Evolutionary conservation across 345 rosid species (phyloP).

Genomic region (Limnanthes douglasii): DNA sequence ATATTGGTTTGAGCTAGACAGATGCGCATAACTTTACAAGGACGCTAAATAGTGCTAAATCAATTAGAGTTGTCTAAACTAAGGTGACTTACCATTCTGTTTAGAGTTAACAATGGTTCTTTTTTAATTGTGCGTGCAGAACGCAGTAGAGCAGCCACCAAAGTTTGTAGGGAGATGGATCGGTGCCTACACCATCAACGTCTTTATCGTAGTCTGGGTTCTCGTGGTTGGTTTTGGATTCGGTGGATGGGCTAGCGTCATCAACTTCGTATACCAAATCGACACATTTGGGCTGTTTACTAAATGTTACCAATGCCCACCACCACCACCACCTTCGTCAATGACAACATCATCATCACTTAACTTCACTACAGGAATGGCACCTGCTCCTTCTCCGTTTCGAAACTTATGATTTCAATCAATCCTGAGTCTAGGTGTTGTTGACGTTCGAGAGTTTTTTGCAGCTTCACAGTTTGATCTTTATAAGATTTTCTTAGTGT

Average conservation of each 20-base stretch:
- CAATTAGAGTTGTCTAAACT: too few species aligned
- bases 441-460: too few species aligned
- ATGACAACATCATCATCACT: slow-evolving; percentile 11
- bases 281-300: slow-evolving; percentile 95
- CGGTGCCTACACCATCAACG: slow-evolving; percentile 65
- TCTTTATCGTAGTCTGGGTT: slow-evolving; percentile 86
- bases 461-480: too few species aligned
- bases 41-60: too few species aligned
- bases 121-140: slow-evolving; percentile 26
- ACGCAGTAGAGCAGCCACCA: slow-evolving; percentile 88
- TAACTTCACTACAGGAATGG: slow-evolving; percentile 25
- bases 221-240: slow-evolving; percentile 86
- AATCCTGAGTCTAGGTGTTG: too few species aligned
- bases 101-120: too few species aligned
- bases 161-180: slow-evolving; percentile 70
- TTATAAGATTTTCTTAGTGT: too few species aligned
- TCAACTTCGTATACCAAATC: slow-evolving; percentile 76
- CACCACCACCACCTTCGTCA: slow-evolving; percentile 14
- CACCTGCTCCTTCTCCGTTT: slow-evolving; percentile 27
- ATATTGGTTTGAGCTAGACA: too few species aligned
- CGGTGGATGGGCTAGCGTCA: slow-evolving; percentile 95
- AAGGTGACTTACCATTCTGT: too few species aligned
- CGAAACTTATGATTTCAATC: too few species aligned
- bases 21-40: too few species aligned
- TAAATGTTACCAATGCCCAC: slow-evolving; percentile 88